phyloP scores from a whole-genome alignment of 2,329 filamentous ascomycete genomes.

The Exophiala sideris region DNA sequence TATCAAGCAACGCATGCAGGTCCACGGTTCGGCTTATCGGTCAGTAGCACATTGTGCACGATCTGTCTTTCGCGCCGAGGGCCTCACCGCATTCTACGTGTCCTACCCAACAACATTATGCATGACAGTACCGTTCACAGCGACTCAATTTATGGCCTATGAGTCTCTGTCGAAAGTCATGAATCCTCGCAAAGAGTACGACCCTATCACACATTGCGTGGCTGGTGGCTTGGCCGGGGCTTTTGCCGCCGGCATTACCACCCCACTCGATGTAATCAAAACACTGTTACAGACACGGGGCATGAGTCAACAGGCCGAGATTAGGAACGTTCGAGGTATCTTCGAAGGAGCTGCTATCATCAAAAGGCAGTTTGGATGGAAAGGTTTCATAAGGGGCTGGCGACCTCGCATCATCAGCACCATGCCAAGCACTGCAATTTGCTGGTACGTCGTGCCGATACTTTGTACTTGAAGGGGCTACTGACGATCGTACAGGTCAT shows the following conservation, averaged over 20 bases:
- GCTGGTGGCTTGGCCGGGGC: constrained; percentile 91
- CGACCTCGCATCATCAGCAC: constrained; percentile 89
- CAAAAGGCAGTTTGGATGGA: constrained; percentile 75
- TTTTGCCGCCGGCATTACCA: constrained; percentile 88
- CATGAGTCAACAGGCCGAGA: constrained; percentile 72
- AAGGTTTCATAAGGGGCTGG: constrained; percentile 90
- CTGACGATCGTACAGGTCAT: constrained; percentile 47
- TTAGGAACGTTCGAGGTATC: constrained; percentile 80
- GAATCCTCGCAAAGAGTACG: constrained; percentile 76
- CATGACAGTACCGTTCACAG: constrained; percentile 98
- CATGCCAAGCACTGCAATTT: constrained; percentile 99
- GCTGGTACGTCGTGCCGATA: constrained; percentile 64
- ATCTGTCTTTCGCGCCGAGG: constrained; percentile 83
- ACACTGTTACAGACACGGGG: constrained; percentile 93
- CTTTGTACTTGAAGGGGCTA: background rate
- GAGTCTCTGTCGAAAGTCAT: constrained; percentile 92
- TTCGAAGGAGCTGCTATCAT: constrained; percentile 75
- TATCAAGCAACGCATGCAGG: constrained; percentile 99
- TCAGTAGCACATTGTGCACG: constrained; percentile 82
- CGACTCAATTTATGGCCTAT: constrained; percentile 95
- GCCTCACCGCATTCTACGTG: constrained; percentile 89
- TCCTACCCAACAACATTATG: constrained; percentile 97
- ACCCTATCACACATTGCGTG: constrained; percentile 88
- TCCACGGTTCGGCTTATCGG: constrained; percentile 90
- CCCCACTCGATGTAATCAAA: constrained; percentile 97